Evolutionary conservation across 1,284 basidiomycete genomes (phyloP).

Genomic region (Cutaneotrichosporon cyanovorans): DNA sequence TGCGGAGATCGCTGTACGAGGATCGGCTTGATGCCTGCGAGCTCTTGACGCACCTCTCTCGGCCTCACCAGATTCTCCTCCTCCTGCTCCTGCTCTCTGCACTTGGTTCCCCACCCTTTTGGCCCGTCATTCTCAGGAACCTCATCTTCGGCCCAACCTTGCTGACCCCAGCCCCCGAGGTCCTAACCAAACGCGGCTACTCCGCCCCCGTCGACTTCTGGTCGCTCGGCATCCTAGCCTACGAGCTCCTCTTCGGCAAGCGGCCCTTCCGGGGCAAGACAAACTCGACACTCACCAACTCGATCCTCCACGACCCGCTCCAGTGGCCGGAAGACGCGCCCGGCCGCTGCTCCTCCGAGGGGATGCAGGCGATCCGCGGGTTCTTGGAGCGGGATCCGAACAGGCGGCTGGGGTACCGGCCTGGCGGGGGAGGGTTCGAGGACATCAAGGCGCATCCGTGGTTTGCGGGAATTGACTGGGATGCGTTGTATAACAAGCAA

Average conservation of each 20-base stretch:
- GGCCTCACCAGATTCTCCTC: too few relatives aligned
- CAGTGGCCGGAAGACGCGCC: slow-evolving; percentile 45
- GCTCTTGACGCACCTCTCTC: too few relatives aligned
- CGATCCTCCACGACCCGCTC: slow-evolving; percentile 58
- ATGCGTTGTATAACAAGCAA: slow-evolving; percentile 68
- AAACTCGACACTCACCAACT: slow-evolving; percentile 78
- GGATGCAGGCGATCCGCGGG: slow-evolving; percentile 47
- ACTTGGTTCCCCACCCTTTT: too few relatives aligned
- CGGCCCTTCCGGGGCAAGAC: slow-evolving; percentile 87
- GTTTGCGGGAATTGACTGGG: slow-evolving; percentile 85
- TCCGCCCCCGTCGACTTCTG: slow-evolving; percentile 92
- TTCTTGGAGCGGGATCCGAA: slow-evolving; percentile 76
- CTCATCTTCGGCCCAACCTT: too few relatives aligned
- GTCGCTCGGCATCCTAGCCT: slow-evolving; percentile 87
- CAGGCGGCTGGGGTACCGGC: slow-evolving; percentile 73
- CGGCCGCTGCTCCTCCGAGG: slow-evolving; percentile 37
- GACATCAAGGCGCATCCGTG: slow-evolving; percentile 76
- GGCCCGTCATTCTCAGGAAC: too few relatives aligned
- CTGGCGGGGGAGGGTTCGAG: slow-evolving; percentile 66
- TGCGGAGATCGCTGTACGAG: too few relatives aligned
- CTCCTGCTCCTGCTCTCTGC: too few relatives aligned
- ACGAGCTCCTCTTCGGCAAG: slow-evolving; percentile 83
- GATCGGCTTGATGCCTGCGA: too few relatives aligned
- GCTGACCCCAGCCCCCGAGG: slow-evolving; percentile 62
- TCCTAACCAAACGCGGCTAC: slow-evolving; percentile 63